Conservation (phyloP, 352 stramenopile genomes). For the Paralagenidium karlingii region DNA sequence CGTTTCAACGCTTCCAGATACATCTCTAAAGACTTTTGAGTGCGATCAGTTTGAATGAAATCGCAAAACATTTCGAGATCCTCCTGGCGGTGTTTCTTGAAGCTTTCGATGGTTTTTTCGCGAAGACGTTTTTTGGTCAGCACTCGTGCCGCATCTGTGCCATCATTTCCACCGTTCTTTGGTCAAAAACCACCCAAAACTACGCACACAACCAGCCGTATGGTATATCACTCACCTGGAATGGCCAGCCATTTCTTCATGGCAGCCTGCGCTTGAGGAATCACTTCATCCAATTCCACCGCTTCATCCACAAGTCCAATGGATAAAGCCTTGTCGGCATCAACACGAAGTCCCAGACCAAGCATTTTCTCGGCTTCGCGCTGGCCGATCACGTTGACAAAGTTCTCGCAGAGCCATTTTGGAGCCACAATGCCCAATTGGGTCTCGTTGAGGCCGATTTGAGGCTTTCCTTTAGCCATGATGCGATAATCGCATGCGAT, state of each 20-base stretch:
- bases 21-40: constrained; percentile 64
- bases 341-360: constrained; percentile 59
- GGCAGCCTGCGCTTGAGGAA: constrained; percentile 38
- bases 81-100: constrained; percentile 29
- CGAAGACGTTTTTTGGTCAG: constrained; percentile 72
- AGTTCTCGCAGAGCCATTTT: constrained; percentile 58
- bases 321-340: constrained; percentile 54
- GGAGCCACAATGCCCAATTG: constrained; percentile 85
- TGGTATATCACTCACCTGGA: constrained; percentile 24
- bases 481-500: constrained; percentile 92
- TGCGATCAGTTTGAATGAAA: constrained; percentile 69
- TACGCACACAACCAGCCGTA: background rate
- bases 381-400: constrained; percentile 78
- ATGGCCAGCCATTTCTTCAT: constrained; percentile 75
- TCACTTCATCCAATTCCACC: constrained; percentile 58
- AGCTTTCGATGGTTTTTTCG: constrained; percentile 46
- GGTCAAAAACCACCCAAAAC: background rate
- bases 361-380: constrained; percentile 80
- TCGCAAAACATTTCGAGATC: constrained; percentile 60
- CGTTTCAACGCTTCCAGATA: constrained; percentile 78
- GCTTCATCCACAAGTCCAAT: constrained; percentile 74
- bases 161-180: background rate
- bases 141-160: constrained; percentile 46
- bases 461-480: constrained; percentile 79
- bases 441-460: constrained; percentile 92